Percentiles rank a stretch among this genome's conserved stretches.
phyloP scores from a whole-genome alignment of 345 rosid species.

The Conringia planisiliqua region DNA sequence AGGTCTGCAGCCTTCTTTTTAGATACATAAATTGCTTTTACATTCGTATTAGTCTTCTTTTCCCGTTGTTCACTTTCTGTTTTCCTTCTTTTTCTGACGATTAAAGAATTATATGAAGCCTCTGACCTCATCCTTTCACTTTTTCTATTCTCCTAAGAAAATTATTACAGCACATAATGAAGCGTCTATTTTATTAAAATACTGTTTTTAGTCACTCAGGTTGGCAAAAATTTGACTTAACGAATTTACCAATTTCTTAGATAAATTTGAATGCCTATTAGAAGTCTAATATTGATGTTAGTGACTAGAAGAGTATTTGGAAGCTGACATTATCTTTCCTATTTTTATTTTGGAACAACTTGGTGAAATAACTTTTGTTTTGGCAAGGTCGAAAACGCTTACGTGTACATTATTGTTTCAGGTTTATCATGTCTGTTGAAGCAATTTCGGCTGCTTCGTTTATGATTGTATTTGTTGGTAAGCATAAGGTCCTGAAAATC shows the following conservation, averaged over 20 bases:
- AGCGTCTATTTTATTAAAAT: background rate
- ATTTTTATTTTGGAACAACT: background rate
- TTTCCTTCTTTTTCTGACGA: background rate
- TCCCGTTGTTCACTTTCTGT: background rate
- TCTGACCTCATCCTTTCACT: background rate
- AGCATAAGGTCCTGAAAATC: constrained; percentile 29
- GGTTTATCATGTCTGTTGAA: constrained; percentile 86
- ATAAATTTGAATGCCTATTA: background rate
- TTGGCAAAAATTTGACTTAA: background rate
- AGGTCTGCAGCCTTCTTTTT: constrained; percentile 44
- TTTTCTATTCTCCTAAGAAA: background rate
- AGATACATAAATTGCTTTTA: background rate
- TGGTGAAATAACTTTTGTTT: background rate
- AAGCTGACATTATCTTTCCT: background rate
- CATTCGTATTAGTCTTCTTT: background rate
- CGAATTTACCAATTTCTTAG: background rate
- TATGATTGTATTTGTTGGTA: constrained; percentile 79
- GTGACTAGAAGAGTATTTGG: background rate
- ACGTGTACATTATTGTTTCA: constrained; percentile 34
- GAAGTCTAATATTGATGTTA: background rate
- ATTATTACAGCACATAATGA: background rate
- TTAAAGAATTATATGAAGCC: background rate
- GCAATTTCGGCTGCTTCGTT: constrained; percentile 82
- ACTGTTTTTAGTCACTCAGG: background rate
- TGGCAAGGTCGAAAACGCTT: constrained; percentile 4